Base-by-base conservation (phyloP, 306 rosid genomes). In the Bauhinia variegata region DNA sequence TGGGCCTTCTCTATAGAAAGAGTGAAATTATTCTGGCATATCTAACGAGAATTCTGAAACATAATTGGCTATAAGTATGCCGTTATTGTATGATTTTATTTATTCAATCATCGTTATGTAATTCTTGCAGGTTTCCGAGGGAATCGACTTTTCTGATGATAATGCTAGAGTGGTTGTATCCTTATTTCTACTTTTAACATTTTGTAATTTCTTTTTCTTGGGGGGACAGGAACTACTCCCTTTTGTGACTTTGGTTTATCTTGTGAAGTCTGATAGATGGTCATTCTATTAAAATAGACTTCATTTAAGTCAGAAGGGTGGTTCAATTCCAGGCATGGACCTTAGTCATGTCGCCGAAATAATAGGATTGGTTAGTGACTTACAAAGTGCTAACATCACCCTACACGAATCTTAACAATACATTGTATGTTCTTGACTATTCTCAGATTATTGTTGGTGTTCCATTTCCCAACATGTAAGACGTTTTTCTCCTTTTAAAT, bases 401-500 rank as follows among this genome's bases (percentile, higher is more conserved):
- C 49, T 47, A 49, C 7, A 28, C 72, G 58, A 63, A 72, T 63
- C 46, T 56, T 55, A 34, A 50, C 60, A 63, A 52, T 59, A 62
- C 23, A 63, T 74, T 69, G 82, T 52, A 9, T 23, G 1, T 54
- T 70, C 98, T 89, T 87, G 79, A 92, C 92, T 65, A 81, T 77
- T 77, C 87, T 75, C 83, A 92, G 96, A 89, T 92, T 81, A 81
- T 92, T 75, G 87, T 92, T 47, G 96, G 98, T 39, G 84, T 92
- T 76, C 98, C 98, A 51, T 92, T 92, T 83, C 96, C 98, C 76
- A 92, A 89, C 76, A 79, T 81, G 98, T 92, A 88, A 89, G 96
- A 52, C 36, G 51, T 54, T 70, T 67, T 73, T 63, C 75, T 52
- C 53, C 54, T 34, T 67, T 14, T 43, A 13, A 43, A 18, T 43